Evolutionary conservation across 257 asterid species (phyloP), one percentile per base, ranked within the genome.

Genomic region (Solanum appendiculatum): DNA sequence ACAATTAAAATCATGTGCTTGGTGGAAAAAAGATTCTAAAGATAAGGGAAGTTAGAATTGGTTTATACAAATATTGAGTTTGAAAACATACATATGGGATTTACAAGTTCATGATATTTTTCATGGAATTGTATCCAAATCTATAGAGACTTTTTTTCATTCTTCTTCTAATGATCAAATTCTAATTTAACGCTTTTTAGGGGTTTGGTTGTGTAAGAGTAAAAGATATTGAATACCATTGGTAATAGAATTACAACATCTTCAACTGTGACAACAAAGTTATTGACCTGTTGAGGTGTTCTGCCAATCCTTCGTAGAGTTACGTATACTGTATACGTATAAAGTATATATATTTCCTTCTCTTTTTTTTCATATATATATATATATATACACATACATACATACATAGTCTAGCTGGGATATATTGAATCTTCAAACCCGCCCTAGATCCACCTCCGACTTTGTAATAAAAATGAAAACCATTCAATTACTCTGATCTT

Each of bases 401-500:
- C n/a, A n/a, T 20, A 72, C 31, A 5, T 37, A 10, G 20, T 73
- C 9, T 20, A 20, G 51, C 10, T 73, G 18, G 48, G 81, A 21
- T 36, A 7, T 9, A 25, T 21, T 36, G 20, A 73, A 36, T 31
- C 20, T 36, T 40, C 48, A 64, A 64, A 34, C 5, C 39, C 84
- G 51, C 37, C 83, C 44, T 34, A 20, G 16, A 18, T 70, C 80
- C 20, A 18, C 16, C 80, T 34, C 80, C 5, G 48, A 36, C 31
- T 37, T 34, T 20, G 46, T 34, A 72, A 36, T 72, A 34, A 72
- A 72, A 72, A 18, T 72, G 80, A 0, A 34, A 72, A 21, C 23
- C 27, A 14, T 40, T 78, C n/a, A 51, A 70, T 93, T 93, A 97
- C 64, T 97, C 99, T 60, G 98, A 92, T 94, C 99, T 93, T 64